Percentiles rank a stretch among this genome's conserved stretches.
These are phyloP conservation scores for Lentithecium fluviatile DNA, from an alignment of 495 filamentous ascomycete species.

Conservation along the genomic window DNA sequence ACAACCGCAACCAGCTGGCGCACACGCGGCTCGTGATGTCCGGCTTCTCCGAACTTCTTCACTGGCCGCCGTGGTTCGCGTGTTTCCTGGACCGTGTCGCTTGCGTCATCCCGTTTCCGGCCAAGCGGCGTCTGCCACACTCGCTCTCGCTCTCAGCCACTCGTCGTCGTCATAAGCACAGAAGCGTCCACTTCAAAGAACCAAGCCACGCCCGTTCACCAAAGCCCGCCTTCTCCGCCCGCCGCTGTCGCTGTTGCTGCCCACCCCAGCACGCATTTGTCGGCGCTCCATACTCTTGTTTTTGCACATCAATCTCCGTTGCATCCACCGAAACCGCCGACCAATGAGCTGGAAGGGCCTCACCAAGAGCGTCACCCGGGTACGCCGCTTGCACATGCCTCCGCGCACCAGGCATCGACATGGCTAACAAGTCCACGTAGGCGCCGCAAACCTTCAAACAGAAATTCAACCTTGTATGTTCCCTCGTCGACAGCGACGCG, in stretches of 20 bases:
- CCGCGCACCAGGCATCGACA: background rate
- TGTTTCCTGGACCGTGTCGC: background rate
- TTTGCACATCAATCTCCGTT: background rate
- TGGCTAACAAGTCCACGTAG: conserved; percentile 46
- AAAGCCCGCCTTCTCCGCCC: background rate
- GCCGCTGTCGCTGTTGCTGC: background rate
- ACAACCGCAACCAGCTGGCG: too few relatives aligned
- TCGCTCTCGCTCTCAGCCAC: conserved; percentile 28
- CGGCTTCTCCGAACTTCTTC: conserved; percentile 14
- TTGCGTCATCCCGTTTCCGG: background rate
- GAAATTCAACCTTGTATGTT: conserved; percentile 78
- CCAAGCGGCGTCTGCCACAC: conserved; percentile 16
- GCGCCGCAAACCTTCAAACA: conserved; percentile 88
- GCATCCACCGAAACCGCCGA: background rate
- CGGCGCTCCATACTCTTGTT: background rate
- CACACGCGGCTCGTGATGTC: too few relatives aligned
- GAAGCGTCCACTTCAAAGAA: conserved; percentile 9
- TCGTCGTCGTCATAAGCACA: conserved; percentile 35
- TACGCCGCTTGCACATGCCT: conserved; percentile 44
- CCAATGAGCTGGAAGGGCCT: conserved; percentile 97
- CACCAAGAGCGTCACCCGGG: conserved; percentile 79
- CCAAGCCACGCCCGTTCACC: conserved; percentile 3
- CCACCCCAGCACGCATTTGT: background rate
- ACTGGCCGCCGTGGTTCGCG: background rate
- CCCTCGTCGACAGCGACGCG: background rate